Base-by-base conservation (phyloP, 805 yeast species). In the Yamadazyma scolyti region DNA sequence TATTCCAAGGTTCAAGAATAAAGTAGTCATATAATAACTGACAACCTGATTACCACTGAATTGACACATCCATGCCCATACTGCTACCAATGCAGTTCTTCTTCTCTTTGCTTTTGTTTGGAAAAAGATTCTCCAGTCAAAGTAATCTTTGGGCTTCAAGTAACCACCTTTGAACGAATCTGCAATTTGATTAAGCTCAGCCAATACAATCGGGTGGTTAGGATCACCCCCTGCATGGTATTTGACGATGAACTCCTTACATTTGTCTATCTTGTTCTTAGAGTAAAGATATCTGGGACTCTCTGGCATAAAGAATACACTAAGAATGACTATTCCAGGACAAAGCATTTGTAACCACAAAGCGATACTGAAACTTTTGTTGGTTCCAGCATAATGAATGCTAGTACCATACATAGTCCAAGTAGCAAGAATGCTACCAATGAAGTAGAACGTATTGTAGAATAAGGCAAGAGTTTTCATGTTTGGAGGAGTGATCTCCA, bases 1-100 rank as follows among this genome's bases (percentile, higher is more conserved):
- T 44, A 73, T 65, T 26, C 80, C 79, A 40, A 73, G 64, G 16
- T 72, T 63, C 29, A 48, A 44, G 39, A 74, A 59, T 13, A 75
- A 77, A 36, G 65, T 59, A 30, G 65, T 54, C 46, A 71, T 54
- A 47, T 71, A 71, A 52, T 69, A 71, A 9, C 72, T 61, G 25
- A 65, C 64, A 35, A 70, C 54, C 28, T 71, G 71, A 41, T 68
- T 69, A 42, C 77, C 77, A 19, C 71, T 61, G 28, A 67, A 52
- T 42, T 71, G 75, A 59, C 55, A 55, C 37, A 62, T 48, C 31
- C 52, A 44, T 16, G 63, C 65, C 33, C 67, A 47, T 41, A 53
- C 44, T 31, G 36, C 10, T 9, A 40, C 47, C 11, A 47, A 19
- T 5, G 37, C 20, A 3, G 47, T 20, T 21, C 48, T 24, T 14